Evolutionary conservation across 2,329 filamentous ascomycete genomes (phyloP), one percentile per base, ranked within the genome.

Genomic region (Sporothrix schenckii): DNA sequence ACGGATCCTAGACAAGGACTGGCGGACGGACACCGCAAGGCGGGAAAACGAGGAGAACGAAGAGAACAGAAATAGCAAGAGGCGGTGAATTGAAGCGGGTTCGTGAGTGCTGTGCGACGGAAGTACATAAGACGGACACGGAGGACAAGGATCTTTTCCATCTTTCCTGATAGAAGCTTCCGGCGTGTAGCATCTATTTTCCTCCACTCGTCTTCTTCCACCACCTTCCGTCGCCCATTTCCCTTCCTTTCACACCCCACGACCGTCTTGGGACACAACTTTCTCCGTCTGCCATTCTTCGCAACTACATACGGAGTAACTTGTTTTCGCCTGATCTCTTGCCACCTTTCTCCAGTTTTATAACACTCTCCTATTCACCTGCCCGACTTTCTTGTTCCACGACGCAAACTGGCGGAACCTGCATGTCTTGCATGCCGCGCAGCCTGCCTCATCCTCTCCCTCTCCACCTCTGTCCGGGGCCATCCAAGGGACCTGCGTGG

Each of bases 361-460:
- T 1, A 63, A 6, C 39, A 44, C 65, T 54, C 63, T 44, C 19
- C 21, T 39, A 11, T 9, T 9, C 7, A n/a, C 24, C 7, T 27
- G 30, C 24, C 21, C 16, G 49, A 16, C 41, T 44, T 4, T 2
- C 52, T 44, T 47, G 50, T 47, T 30, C 39, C n/a, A 52, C 61
- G 27, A 66, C 11, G 61, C 44, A 66, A 13, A 67, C 65, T 49
- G 14, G 65, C 34, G 49, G 65, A 6, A 50, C 65, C 50, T 54
- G 65, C 30, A 44, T 67, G 65, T 67, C 65, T 67, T 67, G 65
- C 50, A 54, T 67, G 34, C 30, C 44, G 61, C 44, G 19, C 49
- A 16, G 19, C 56, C 34, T 60, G 56, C 41, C 56, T 41, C 56
- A 21, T 52, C 53, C 21, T 21, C 4, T 21, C 21, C 16, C 24